Evolutionary conservation across 2,329 filamentous ascomycete species (phyloP), one percentile per base, ranked within the genome.

Genomic region (Acrocalymma vagum): DNA sequence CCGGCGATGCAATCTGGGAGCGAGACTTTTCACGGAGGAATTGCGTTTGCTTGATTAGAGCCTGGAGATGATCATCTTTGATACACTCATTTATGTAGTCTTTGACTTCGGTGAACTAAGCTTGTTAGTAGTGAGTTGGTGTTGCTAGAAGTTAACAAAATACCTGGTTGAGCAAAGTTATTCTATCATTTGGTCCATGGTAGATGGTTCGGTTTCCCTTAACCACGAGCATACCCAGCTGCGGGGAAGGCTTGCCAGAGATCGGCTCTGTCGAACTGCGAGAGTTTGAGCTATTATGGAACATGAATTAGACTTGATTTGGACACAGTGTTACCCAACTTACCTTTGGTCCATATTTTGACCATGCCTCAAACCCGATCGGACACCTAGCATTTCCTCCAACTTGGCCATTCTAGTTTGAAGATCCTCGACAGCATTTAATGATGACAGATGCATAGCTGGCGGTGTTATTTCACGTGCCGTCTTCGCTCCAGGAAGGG

Each of bases 111-210:
- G 40, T 22, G 38, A 53, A 55, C 54, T 58, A 23, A n/a, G 6
- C 8, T 7, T 10, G 28, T 55, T 27, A 55, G 44, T 25, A 9
- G 8, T 24, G 8, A 6, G 29, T 8, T 4, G 29, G 6, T 13
- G 14, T 16, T n/a, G 11, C 17, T 18, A 26, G 30, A 17, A 11
- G 22, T 9, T 8, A 15, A 20, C 18, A 22, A 18, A 42, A 16
- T 51, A 57, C 57, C 49, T 59, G 55, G 14, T 59, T 57, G 10
- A 60, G 42, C 15, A 60, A 37, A 5, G 53, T 58, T 8, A 40
- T 35, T 24, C 48, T 38, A 30, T 57, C 51, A 35, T 55, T 58
- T 13, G 57, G 55, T 4, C 57, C 55, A 29, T 50, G 42, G 23
- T 54, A 58, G 3, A 48, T 37, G 8, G 53, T 54, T 23, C 50